phyloP scores from a whole-genome alignment of 805 yeast species.

The Cephaloascus albidus region DNA sequence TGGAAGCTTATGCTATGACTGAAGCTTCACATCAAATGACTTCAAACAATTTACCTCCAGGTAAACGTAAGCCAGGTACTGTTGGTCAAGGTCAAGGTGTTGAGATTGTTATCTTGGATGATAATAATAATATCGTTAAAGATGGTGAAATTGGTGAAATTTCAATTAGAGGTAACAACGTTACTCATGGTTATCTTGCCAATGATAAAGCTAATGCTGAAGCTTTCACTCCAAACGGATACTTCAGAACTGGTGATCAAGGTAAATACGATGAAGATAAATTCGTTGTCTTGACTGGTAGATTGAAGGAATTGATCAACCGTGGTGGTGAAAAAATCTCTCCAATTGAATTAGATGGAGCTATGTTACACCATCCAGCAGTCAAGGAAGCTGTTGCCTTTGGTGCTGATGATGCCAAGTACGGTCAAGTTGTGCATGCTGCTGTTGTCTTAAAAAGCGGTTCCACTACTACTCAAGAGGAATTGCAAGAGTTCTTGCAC shows the following conservation, averaged over 20 bases:
- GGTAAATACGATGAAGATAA: conserved; percentile 55
- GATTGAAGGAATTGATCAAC: conserved; percentile 66
- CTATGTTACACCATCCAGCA: conserved; percentile 49
- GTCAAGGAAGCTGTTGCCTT: conserved; percentile 64
- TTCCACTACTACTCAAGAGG: conserved; percentile 24
- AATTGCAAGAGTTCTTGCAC: conserved; percentile 34
- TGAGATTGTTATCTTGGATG: conserved; percentile 47
- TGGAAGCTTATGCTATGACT: conserved; percentile 77
- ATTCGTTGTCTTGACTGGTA: conserved; percentile 53
- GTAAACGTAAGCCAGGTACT: conserved; percentile 57
- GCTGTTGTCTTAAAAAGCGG: conserved; percentile 50
- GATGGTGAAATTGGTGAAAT: conserved; percentile 62
- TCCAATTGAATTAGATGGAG: conserved; percentile 61
- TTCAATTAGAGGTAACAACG: conserved; percentile 56
- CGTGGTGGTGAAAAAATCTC: conserved; percentile 75
- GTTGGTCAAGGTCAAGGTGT: conserved; percentile 64
- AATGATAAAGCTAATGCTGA: conserved; percentile 64
- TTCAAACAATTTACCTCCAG: conserved; percentile 60
- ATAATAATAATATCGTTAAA: conserved; percentile 32
- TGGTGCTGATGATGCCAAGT: conserved; percentile 57
- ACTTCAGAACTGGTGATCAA: conserved; percentile 75
- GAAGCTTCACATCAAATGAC: conserved; percentile 80
- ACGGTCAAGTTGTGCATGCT: conserved; percentile 66
- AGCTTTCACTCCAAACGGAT: conserved; percentile 48
- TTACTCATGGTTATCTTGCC: conserved; percentile 64